Conservation (phyloP, 371 early-diverging fungal species). For the Chytridiales sp. region DNA sequence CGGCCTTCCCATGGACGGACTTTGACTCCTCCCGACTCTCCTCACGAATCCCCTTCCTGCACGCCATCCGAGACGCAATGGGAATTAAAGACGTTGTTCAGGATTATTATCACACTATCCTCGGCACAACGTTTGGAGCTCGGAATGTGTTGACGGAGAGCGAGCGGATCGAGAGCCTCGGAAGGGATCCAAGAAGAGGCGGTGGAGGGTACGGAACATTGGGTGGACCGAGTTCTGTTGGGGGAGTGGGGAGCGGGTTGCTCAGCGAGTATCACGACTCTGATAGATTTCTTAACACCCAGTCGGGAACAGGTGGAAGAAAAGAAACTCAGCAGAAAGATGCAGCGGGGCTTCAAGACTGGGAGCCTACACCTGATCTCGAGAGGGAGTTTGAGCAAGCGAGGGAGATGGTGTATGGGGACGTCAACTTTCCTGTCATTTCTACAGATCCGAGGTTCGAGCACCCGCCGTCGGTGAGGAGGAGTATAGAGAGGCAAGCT, state of each 20-base stretch:
- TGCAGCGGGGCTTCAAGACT: not conserved
- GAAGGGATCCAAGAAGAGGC: too few species aligned
- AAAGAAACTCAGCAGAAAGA: too few species aligned
- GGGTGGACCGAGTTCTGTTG: too few species aligned
- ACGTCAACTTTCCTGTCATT: not conserved
- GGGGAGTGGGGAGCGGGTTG: too few species aligned
- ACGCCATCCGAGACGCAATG: constrained; percentile 74
- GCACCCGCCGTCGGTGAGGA: constrained; percentile 1
- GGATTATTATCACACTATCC: constrained; percentile 73
- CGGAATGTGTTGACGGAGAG: not conserved
- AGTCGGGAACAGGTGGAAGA: too few species aligned
- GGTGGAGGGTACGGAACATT: too few species aligned
- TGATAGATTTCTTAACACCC: too few species aligned
- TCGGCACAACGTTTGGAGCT: constrained; percentile 65
- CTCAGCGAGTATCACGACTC: too few species aligned
- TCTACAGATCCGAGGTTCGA: constrained; percentile 10
- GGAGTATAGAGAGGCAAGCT: constrained; percentile 2
- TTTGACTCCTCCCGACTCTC: constrained; percentile 33
- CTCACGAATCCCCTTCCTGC: constrained; percentile 71
- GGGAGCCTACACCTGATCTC: not conserved
- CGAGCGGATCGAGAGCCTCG: not conserved
- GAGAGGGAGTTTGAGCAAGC: not conserved
- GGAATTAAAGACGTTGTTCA: constrained; percentile 77
- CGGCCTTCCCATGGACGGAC: constrained; percentile 24
- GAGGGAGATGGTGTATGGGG: constrained; percentile 5